Conservation (phyloP, 2,329 filamentous ascomycete species). For the Diplocarpon mali region DNA sequence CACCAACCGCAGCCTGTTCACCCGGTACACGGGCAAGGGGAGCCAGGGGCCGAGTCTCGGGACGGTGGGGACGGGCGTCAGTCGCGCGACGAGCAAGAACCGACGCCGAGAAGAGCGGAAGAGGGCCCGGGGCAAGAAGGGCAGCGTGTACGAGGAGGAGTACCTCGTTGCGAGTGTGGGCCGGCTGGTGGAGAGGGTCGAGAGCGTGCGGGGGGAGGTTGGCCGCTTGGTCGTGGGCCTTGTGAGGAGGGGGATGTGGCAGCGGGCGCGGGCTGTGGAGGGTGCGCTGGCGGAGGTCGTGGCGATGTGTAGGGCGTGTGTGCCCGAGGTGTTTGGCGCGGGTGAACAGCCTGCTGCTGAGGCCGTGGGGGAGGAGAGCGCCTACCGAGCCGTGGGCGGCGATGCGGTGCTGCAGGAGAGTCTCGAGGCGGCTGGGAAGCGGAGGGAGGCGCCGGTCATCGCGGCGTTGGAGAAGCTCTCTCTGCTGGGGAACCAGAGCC, state of each 20-base stretch:
- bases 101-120: conserved; percentile 87
- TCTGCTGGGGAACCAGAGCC: conserved; percentile 28
- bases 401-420: conserved; percentile 28
- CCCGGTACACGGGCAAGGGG: conserved; percentile 68
- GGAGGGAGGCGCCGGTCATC: conserved; percentile 25
- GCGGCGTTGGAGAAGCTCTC: conserved; percentile 34
- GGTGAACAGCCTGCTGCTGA: conserved; percentile 9
- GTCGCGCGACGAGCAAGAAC: conserved; percentile 77
- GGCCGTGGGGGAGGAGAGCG: conserved; percentile 17
- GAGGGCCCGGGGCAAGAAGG: conserved; percentile 86
- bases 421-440: conserved; percentile 21
- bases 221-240: conserved; percentile 66
- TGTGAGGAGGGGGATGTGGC: conserved; percentile 72
- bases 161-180: conserved; percentile 85
- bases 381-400: conserved; percentile 24
- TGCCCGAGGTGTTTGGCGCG: conserved; percentile 57
- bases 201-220: conserved; percentile 60
- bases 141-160: conserved; percentile 95
- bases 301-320: conserved; percentile 52
- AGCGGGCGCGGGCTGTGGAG: conserved; percentile 72
- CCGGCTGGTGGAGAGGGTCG: conserved; percentile 72
- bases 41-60: conserved; percentile 39
- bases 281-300: conserved; percentile 63
- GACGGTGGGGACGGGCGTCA: conserved; percentile 62
- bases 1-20: conserved; percentile 84